Evolutionary conservation across 2,329 filamentous ascomycete genomes (phyloP), one percentile per base, ranked within the genome.

Genomic region (Cercospora sojina): DNA sequence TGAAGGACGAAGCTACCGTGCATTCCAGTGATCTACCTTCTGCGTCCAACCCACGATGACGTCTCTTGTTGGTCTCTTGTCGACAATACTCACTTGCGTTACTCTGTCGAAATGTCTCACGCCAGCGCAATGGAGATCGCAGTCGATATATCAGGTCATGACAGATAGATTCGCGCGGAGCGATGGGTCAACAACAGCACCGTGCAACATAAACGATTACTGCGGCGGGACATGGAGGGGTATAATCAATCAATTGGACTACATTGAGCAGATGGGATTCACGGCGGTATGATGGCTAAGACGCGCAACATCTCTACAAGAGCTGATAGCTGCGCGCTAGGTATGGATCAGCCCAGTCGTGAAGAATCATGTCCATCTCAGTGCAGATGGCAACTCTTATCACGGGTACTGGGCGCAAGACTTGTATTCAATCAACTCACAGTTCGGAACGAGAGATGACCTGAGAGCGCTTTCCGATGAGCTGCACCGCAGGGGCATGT

Each of bases 61-160:
- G 41, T 47, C 38, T 32, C 57, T 57, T n/a, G 12, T 60, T 32
- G 49, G 58, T 51, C 56, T 63, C 47, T 29, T 69, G 59, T 59
- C 58, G 13, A 66, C 63, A 35, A 38, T 65, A 32, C 55, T 69
- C 51, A 31, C 63, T 27, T 61, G 43, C 18, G 53, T 58, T 18
- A 35, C 20, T 18, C 20, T 59, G 38, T 59, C 32, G 25, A 27
- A 49, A 12, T 64, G 58, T 59, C 58, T 69, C 57, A 65, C 62
- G 20, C 65, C 67, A 56, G 62, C 62, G 23, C 47, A 67, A 67
- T 67, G 65, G 65, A 85, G 84, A 72, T 79, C 80, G 27, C 82
- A 83, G 64, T 85, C 83, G 53, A 86, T 87, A 64, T 88, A 88
- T 74, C 86, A 87, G 77, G 81, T 84, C 41, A 76, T 88, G 70